Base-by-base conservation (phyloP, 129 eudicot species). In the Scalesia atractyloides region DNA sequence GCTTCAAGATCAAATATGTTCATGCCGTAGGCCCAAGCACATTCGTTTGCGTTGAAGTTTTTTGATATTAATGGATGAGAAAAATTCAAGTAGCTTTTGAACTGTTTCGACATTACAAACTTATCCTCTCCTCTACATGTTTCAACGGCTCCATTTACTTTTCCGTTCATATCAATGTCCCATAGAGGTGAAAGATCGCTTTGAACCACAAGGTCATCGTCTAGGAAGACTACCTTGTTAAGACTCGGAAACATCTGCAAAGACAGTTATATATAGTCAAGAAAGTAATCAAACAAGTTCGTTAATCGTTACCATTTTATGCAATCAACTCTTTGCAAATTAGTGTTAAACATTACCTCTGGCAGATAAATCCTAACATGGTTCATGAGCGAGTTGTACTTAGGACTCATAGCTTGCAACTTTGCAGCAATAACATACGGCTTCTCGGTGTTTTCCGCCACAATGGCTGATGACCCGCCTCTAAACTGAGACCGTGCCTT, bases 1-100 rank as follows among this genome's bases (percentile, higher is more conserved):
- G 95, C 89, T 72, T 93, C 83, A 58, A 89, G 86, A 77, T 89
- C 96, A 63, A 93, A 93, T 56, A 89, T 75, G 87, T 93, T 93
- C 98, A 93, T 93, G 65, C 98, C 96, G 78, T 89, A 93, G 36
- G 98, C 98, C 98, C 98, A 89, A 59, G 96, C 96, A 74, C 98
- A 90, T 73, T 93, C 98, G 34, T 89, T 76, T 34, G 98, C 90
- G 73, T 89, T 78, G 74, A 93, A 93, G 37, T 76, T 87, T 13
- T 81, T 63, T 57, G 96, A 57, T 75, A 93, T 89, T 50, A 93
- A 58, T 43, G 96, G 92, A 77, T 93, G 98, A 47, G 98, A 93
- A 69, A 89, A 93, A 63, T 93, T 89, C 64, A 93, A 75, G 71
- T 89, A 93, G 83, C 86, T 89, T 56, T 90, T 84, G 64, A 89